Base-by-base conservation (phyloP, 345 rosid species). In the Boechera stricta region DNA sequence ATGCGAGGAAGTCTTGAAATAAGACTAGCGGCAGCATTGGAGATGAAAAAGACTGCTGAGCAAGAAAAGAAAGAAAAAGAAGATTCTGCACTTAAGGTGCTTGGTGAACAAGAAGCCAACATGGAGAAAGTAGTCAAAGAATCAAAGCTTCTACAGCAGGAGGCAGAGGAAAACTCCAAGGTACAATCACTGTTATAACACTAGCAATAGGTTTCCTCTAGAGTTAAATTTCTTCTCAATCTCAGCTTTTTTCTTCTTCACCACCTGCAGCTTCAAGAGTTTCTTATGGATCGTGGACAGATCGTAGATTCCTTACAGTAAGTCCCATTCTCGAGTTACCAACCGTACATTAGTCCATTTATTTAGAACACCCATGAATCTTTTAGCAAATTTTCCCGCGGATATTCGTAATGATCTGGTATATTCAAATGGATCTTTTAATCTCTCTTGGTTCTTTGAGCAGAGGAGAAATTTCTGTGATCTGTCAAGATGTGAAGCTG, bases 391-490 rank as follows among this genome's bases (percentile, higher is more conserved):
- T 49, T 18, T 41, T 33, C 8, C 6, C 39, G 58, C 0, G 29
- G 51, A 29, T 60, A 7, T 6, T 11, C 1, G 32, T 42, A 44
- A 58, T 18, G 45, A 58, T 32, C 9, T 35, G 29, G 10, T 39
- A 44, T 52, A 44, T 52, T 29, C 16, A 8, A 53, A 61, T 15
- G 32, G 26, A 61, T 67, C n/a, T 64, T 36, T n/a, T 60, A 67
- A 79, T 24, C 16, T 31, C 55, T 66, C n/a, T 45, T 72, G 57
- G 26, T 59, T 55, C n/a, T 7, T 67, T 63, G 64, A 72, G 72
- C 94, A 90, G 99, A 55, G 97, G 99, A 64, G 99, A 95, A 68
- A 89, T 92, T 31, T 85, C 89, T 16, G 93, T 95, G 29, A 86
- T 95, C 12, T 92, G 91, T 64, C 93, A 88, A 81, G 99, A 92